A percentile compares a stretch with the other conserved stretches of the same genome.
Conservation (phyloP, 805 yeast genomes). For the Spathaspora passalidarum region DNA sequence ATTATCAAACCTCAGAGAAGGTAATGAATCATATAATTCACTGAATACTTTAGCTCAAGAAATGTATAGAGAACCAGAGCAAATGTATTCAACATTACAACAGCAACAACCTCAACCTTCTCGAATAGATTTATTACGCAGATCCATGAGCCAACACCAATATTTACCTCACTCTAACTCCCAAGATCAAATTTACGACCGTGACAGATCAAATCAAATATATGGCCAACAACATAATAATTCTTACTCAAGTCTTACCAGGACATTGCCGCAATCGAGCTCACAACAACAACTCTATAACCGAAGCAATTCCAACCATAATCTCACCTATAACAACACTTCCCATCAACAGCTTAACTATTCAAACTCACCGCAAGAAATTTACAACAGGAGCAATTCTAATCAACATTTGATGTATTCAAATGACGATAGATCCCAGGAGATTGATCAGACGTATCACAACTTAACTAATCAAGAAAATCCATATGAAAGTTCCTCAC, state of each 20-base stretch:
- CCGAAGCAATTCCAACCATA: neutral
- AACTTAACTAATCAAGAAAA: too few species aligned
- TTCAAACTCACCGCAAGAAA: too few species aligned
- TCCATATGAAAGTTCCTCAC: too few species aligned
- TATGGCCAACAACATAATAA: too few species aligned
- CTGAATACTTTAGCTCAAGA: too few species aligned
- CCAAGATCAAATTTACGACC: neutral
- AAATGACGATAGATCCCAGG: too few species aligned
- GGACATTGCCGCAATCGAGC: neutral
- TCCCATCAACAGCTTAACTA: neutral
- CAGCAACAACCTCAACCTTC: neutral
- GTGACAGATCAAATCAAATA: too few species aligned
- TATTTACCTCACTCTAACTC: neutral
- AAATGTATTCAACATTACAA: neutral
- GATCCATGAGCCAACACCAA: neutral
- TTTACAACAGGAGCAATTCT: neutral
- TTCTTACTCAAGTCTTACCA: too few species aligned
- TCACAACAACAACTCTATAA: neutral
- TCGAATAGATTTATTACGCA: neutral
- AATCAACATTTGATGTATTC: neutral
- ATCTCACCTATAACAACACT: neutral
- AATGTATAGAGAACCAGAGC: neutral
- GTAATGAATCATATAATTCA: neutral
- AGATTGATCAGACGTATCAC: too few species aligned
- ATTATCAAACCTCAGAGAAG: neutral